Base-by-base conservation (phyloP, 2,329 filamentous ascomycete species). In the Fusarium xylarioides region DNA sequence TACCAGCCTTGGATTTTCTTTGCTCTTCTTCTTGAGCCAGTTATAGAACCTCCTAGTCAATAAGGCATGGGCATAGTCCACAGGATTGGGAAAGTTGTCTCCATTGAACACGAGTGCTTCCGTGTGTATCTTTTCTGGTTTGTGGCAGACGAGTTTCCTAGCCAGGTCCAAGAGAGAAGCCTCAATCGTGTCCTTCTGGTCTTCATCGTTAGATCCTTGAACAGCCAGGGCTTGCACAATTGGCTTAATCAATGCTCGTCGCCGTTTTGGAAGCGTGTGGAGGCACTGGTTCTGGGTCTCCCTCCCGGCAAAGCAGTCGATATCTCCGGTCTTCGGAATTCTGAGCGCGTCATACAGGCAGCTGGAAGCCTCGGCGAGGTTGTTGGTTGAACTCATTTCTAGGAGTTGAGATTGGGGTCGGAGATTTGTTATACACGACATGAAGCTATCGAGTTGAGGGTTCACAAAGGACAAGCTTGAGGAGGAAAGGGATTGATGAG, bases 321-420 rank as follows among this genome's bases (percentile, higher is more conserved):
- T 32, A 1, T 21, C 2, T 18, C 37, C 55, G 18, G 6, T 15
- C 8, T 23, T 30, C 7, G 60, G 30, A 23, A 70, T 50, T 16
- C 21, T 14, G 8, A 72, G 32, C 5, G 56, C 60, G 43, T 58
- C 11, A 15, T 66, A 66, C 12, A 72, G 70, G 19, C 65, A 58
- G 26, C 47, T 47, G 16, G 38, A 11, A 12, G 46, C 30, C 21
- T 18, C 30, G 16, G 26, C 1, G 5, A 47, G 10, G 12, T 16
- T 26, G 10, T 19, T 35, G 10, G 12, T 34, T 18, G n/a, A 7
- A 10, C 28, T 11, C 70, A 64, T 64, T 7, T 52, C n/a, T 19
- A 30, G 5, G 1, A 9, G 16, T 23, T 19, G 11, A 35, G 11
- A 14, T 14, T n/a, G 30, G 46, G 3, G 11, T 3, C 18, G 12